These are phyloP conservation scores for Porodaedalea pini DNA, from an alignment of 1,284 basidiomycete genomes.

Conservation along the genomic window DNA sequence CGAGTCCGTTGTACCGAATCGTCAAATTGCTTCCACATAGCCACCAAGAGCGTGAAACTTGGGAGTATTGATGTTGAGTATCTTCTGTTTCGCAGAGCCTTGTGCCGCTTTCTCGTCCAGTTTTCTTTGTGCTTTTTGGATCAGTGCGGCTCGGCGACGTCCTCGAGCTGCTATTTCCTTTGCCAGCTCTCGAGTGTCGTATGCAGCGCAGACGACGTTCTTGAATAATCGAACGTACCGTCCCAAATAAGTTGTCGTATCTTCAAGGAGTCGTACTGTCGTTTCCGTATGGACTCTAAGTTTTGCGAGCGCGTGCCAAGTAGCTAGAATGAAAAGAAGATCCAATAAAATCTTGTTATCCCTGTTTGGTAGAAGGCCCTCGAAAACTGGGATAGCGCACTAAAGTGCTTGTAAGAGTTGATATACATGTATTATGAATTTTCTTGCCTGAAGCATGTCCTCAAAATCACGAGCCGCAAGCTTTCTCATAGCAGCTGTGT, in stretches of 20 bases:
- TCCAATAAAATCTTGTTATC: slow-evolving; percentile 28
- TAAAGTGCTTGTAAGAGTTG: slow-evolving; percentile 17
- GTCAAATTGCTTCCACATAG: slow-evolving; percentile 30
- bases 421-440: neutral
- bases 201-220: slow-evolving; percentile 18
- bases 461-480: slow-evolving; percentile 36
- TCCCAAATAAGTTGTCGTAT: slow-evolving; percentile 27
- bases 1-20: slow-evolving; percentile 35
- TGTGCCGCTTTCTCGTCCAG: neutral
- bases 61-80: slow-evolving; percentile 30
- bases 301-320: slow-evolving; percentile 36
- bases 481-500: slow-evolving; percentile 29
- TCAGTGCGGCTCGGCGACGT: neutral
- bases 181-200: slow-evolving; percentile 27
- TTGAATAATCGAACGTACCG: slow-evolving; percentile 27
- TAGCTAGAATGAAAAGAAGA: slow-evolving; percentile 28
- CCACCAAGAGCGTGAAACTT: slow-evolving; percentile 36
- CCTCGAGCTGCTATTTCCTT: neutral
- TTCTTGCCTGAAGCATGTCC: slow-evolving; percentile 33
- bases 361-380: slow-evolving; percentile 31
- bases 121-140: neutral
- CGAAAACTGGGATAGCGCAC: slow-evolving; percentile 35
- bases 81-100: slow-evolving; percentile 7
- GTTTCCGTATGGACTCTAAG: slow-evolving; percentile 31
- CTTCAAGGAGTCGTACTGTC: slow-evolving; percentile 26